Evolutionary conservation across 495 filamentous ascomycete genomes (phyloP), one percentile per base, ranked within the genome.

Genomic region (Xylona heveae): DNA sequence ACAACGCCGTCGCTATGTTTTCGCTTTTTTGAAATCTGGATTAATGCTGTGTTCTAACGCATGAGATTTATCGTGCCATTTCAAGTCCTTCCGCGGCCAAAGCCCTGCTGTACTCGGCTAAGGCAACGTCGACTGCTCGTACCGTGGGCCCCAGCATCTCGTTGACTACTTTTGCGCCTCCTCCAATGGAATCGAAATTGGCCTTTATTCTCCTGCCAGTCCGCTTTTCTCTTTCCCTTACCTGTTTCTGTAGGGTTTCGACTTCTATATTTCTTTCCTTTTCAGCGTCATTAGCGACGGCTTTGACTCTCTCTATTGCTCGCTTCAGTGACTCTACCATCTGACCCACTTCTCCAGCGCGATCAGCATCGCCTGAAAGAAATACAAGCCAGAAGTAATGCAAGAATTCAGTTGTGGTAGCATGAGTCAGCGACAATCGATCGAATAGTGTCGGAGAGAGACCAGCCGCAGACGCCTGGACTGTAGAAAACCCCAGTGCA

Each of bases 371-470:
- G 2, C 79, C 81, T 0, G 83, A 92, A 5, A 85, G 57, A 43
- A 88, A 94, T 3, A 78, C 68, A 22, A 66, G 58, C 84, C 84
- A 95, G 58, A 94, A 97, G 46, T 95, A 84, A 39, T 78, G 74
- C n/a, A 97, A 55, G 44, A 95, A 95, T 40, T 95, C 90, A 5
- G 73, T 77, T 1, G 82, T 81, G 0, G 88, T 94, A 24, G 83
- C 81, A 46, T 95, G 82, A 12, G 83, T 91, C 15, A 92, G 63
- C 17, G 64, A 68, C 24, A 91, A 62, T 3, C 71, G 67, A 35
- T 90, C 74, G 24, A 79, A 74, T 3, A 82, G 55, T 0, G 57
- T 49, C 0, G 57, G 37, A 0, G 78, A 66, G 8, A 95, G 58
- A 7, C 74, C 73, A 64, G 67, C 65, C 15, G 63, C 52, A 34